Percentiles rank a stretch among this genome's conserved stretches.
Evolutionary conservation across 2,329 filamentous ascomycete species (phyloP).

Genomic region (Penicillium decumbens): DNA sequence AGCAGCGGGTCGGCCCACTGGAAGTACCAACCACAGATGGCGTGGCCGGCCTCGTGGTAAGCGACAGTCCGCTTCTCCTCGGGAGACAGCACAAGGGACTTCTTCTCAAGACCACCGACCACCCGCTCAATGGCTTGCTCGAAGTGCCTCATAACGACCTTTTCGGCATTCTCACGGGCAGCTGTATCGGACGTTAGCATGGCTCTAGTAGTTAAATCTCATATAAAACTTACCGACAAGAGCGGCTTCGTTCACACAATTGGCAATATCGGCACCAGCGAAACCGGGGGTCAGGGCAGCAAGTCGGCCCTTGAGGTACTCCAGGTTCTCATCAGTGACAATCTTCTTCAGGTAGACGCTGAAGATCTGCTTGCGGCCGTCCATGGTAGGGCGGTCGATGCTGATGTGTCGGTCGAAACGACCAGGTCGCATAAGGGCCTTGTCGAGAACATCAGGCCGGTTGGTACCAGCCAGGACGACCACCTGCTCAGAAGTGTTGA

Average conservation of each 20-base stretch:
- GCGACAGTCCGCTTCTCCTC: constrained; percentile 94
- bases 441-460: constrained; percentile 87
- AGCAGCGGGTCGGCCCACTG: constrained; percentile 92
- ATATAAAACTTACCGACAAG: constrained; percentile 68
- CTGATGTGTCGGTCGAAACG: constrained; percentile 95
- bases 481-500: constrained; percentile 94
- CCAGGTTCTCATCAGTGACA: constrained; percentile 82
- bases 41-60: constrained; percentile 97
- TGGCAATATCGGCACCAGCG: constrained; percentile 95
- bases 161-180: constrained; percentile 73
- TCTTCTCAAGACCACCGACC: constrained; percentile 93
- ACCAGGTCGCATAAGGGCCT: constrained; percentile 91
- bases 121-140: constrained; percentile 97
- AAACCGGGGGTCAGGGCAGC: constrained; percentile 93
- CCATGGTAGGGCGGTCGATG: constrained; percentile 95
- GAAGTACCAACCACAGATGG: constrained; percentile 98
- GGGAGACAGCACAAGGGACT: constrained; percentile 86
- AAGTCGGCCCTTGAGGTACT: constrained; percentile 80
- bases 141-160: constrained; percentile 84
- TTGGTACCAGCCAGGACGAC: constrained; percentile 97
- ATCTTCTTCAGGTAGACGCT: constrained; percentile 91
- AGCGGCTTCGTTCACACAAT: constrained; percentile 96
- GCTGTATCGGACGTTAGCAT: constrained; percentile 55
- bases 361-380: constrained; percentile 94
- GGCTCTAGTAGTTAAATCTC: neutral